Percentiles rank a stretch among this genome's conserved stretches.
These are phyloP conservation scores for Cryptococcus sp. DNA, from an alignment of 1,284 basidiomycete species.

Conservation along the genomic window DNA sequence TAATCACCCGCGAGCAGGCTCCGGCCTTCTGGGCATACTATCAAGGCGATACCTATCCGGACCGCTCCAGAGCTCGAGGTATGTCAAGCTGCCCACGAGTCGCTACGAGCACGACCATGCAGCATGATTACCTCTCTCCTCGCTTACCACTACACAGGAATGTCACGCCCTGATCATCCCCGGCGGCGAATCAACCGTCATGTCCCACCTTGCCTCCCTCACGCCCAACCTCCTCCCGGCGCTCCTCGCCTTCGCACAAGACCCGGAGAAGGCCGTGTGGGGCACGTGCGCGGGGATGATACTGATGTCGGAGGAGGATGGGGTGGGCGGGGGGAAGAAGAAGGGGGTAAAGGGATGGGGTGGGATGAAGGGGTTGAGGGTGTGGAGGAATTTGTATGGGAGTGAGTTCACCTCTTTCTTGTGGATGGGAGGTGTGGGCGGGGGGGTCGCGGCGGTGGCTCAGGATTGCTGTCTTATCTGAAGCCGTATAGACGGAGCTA, in stretches of 20 bases:
- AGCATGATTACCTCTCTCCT: neutral
- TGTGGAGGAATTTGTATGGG: slow-evolving; percentile 77
- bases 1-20: slow-evolving; percentile 16
- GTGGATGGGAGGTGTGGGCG: no score
- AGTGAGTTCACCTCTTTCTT: slow-evolving; percentile 60
- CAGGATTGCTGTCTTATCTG: no score
- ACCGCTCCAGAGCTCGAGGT: slow-evolving; percentile 67
- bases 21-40: slow-evolving; percentile 20
- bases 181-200: slow-evolving; percentile 90
- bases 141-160: slow-evolving; percentile 22
- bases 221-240: slow-evolving; percentile 76
- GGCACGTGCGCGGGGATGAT: slow-evolving; percentile 98
- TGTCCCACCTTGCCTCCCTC: slow-evolving; percentile 71
- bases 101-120: neutral
- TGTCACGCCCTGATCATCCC: slow-evolving; percentile 91
- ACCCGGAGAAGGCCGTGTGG: slow-evolving; percentile 71
- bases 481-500: no score
- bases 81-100: slow-evolving; percentile 9
- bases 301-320: slow-evolving; percentile 64
- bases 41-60: slow-evolving; percentile 59
- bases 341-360: slow-evolving; percentile 63
- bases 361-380: slow-evolving; percentile 68
- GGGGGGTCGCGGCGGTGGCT: no score
- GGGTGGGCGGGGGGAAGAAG: slow-evolving; percentile 71
- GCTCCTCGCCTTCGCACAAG: slow-evolving; percentile 64